Conservation (phyloP, 306 rosid species). For the Luffa acutangula region DNA sequence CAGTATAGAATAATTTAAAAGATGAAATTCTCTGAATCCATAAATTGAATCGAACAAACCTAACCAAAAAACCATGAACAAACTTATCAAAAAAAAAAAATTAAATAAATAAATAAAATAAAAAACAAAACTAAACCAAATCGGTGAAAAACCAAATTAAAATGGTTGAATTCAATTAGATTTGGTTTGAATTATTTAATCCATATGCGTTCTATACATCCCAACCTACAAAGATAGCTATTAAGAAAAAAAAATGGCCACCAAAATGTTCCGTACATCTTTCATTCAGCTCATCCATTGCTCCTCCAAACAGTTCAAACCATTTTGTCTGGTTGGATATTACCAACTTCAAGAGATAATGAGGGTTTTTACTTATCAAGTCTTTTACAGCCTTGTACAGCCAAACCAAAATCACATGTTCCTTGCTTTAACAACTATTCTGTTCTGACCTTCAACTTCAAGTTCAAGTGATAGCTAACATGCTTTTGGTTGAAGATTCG, state of each 20-base stretch:
- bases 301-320: background rate
- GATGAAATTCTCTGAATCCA: no score
- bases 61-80: no score
- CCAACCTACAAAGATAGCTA: background rate
- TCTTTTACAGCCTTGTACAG: no score
- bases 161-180: background rate
- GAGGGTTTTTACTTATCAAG: no score
- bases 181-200: background rate
- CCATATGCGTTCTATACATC: background rate
- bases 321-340: background rate
- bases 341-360: no score
- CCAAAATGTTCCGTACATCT: background rate
- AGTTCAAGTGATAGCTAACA: background rate
- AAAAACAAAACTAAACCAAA: background rate
- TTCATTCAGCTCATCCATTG: background rate
- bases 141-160: background rate
- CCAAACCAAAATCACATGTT: background rate
- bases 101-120: no score
- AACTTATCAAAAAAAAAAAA: no score
- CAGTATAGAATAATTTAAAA: no score
- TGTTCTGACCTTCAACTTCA: background rate
- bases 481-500: background rate
- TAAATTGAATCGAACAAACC: no score
- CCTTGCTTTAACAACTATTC: background rate
- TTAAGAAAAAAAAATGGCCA: background rate